Evolutionary conservation across 2,329 filamentous ascomycete genomes (phyloP), one percentile per base, ranked within the genome.

Genomic region (Ascosphaera acerosa): DNA sequence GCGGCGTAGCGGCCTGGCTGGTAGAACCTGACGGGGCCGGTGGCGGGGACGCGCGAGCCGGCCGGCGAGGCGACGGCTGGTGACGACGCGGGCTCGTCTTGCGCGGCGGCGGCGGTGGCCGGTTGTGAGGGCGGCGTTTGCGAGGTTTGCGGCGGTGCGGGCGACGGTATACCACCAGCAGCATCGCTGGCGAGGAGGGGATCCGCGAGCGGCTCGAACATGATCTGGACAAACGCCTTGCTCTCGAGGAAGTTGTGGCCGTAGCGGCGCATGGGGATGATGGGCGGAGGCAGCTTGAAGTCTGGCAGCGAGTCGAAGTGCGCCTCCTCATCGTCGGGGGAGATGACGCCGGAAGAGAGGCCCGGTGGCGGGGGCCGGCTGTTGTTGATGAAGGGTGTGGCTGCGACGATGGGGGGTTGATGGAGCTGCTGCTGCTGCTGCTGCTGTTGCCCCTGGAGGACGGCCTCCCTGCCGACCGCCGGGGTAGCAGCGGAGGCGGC

Each of bases 201-300:
- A 47, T 23, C 20, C 9, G 12, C 12, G 17, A 57, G 67, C 36
- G 74, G 72, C 32, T 84, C 78, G 44, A 97, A 94, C 41, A 66
- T 78, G 39, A 97, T 75, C 44, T 92, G 78, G 9, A 97, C 71
- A 38, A 92, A 89, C 0, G 82, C 90, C 56, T 94, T 97, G 18
- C 80, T 91, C 46, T 97, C 87, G 20, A 97, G 62, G 60, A 97
- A 97, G 51, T 94, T 97, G 56, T 97, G 87, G 10, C 87, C 87
- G 44, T 97, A 97, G 42, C 87, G 68, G 41, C 87, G 69, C 30
- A 94, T 61, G 0, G 87, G 87, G 40, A 97, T 92, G 39, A 97
- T 94, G 0, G 87, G 87, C 14, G 87, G 87, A 15, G 87, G 87
- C 9, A 97, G 62, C 41, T 84, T 82, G 18, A 97, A 70, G 38